Evolutionary conservation across 2,329 filamentous ascomycete genomes (phyloP).

Genomic region (Lachnellula suecica): DNA sequence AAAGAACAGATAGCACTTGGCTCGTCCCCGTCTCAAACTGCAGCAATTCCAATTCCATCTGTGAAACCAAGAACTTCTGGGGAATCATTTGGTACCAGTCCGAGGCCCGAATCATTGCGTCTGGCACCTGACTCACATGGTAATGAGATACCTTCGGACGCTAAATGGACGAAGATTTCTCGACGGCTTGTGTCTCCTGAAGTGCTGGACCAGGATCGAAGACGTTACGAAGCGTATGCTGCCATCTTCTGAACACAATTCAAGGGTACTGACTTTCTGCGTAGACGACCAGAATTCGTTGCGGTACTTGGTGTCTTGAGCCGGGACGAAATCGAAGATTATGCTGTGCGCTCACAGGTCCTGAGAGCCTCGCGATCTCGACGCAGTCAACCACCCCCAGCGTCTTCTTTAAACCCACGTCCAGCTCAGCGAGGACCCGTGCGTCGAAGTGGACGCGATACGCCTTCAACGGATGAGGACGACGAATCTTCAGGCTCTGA

Average conservation of each 20-base stretch:
- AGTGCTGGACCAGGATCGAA: conserved; percentile 52
- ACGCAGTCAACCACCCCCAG: conserved; percentile 7
- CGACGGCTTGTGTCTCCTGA: conserved; percentile 57
- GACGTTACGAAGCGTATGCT: conserved; percentile 64
- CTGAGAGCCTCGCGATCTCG: conserved; percentile 33
- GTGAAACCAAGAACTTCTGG: conserved; percentile 4
- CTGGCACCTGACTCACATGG: conserved; percentile 58
- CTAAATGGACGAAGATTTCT: conserved; percentile 59
- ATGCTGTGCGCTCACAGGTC: conserved; percentile 42
- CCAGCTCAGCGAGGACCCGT: conserved; percentile 9
- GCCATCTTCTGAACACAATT: no score
- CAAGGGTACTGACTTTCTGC: no score
- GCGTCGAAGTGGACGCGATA: conserved; percentile 8
- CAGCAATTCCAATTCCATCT: conserved; percentile 20
- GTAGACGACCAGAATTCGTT: conserved; percentile 57
- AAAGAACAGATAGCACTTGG: conserved; percentile 15
- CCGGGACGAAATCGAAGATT: conserved; percentile 50
- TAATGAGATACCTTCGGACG: conserved; percentile 54
- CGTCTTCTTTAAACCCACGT: neutral
- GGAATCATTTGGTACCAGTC: conserved; percentile 14
- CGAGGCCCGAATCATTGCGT: conserved; percentile 8
- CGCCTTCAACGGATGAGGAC: conserved; percentile 4
- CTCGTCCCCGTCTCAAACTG: conserved; percentile 11
- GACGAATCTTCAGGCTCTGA: conserved; percentile 13
- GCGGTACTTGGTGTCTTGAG: conserved; percentile 57